Conservation (phyloP, 75 land plant genomes). For the Adiantum capillusveneris region DNA sequence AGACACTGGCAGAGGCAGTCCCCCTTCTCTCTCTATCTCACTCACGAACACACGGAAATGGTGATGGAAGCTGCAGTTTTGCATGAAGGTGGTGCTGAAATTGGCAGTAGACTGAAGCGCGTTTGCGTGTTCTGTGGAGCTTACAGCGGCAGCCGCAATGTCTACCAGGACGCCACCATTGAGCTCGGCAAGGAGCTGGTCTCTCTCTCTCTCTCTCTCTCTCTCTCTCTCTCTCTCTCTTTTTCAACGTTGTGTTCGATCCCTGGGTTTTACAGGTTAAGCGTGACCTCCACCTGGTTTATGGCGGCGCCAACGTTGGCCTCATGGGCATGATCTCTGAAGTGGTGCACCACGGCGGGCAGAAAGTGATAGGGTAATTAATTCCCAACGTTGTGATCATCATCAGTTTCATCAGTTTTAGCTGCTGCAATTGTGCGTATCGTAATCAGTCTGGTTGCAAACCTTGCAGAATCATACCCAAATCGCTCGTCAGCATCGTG, state of each 20-base stretch:
- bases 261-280: conserved; percentile 41
- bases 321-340: conserved; percentile 72
- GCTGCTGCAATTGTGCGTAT: too few relatives aligned
- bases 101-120: conserved; percentile 44
- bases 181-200: conserved; percentile 84
- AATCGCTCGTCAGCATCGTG: conserved; percentile 9
- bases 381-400: too few relatives aligned
- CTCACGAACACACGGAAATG: too few relatives aligned
- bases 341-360: conserved; percentile 58
- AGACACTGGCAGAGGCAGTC: too few relatives aligned
- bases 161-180: conserved; percentile 68
- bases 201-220: too few relatives aligned
- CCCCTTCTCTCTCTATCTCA: too few relatives aligned
- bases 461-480: conserved; percentile 14
- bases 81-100: too few relatives aligned
- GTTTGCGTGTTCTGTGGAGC: conserved; percentile 89
- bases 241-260: too few relatives aligned
- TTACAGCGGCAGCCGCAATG: conserved; percentile 68
- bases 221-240: conserved; percentile 3
- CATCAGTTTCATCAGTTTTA: too few relatives aligned
- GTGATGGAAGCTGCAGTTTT: too few relatives aligned
- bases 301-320: conserved; percentile 77
- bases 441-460: too few relatives aligned
- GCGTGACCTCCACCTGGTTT: conserved; percentile 59
- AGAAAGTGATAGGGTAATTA: conserved; percentile 62